Evolutionary conservation across 2,329 filamentous ascomycete genomes (phyloP), one percentile per base, ranked within the genome.

Genomic region (Zasmidium citrigriseum): DNA sequence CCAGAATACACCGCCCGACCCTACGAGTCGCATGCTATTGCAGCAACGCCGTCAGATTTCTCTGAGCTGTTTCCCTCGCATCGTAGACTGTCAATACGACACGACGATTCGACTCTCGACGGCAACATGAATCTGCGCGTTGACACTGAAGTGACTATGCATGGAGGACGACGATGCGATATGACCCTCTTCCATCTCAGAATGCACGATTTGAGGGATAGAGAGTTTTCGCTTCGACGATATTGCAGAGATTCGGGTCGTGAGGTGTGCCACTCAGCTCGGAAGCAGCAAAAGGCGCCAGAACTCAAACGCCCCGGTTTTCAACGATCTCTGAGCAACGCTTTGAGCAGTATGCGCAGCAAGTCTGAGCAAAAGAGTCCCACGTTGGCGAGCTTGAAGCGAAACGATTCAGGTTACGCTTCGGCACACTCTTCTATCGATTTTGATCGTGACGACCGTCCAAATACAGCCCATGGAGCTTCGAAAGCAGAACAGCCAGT

Each of bases 111-210:
- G 50, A 95, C 92, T 0, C 77, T 88, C 3, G 93, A 99, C 72
- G 93, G 93, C 34, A 96, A 97, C 80, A 96, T 97, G 91, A 98
- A 98, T 72, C 82, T 99, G 57, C 88, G 93, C 27, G 83, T 98
- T 58, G 93, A 96, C 72, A 93, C 91, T 4, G 80, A 89, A 62
- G 84, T 90, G 47, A 76, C 78, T 23, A 77, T 79, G 23, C 82
- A 83, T 23, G 83, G 83, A 44, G 80, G 82, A 45, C 84, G 86
- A 62, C 59, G 55, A 56, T 62, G 60, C 41, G 86, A 86, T 66
- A 84, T 89, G 68, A 90, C 87, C 4, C 86, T 99, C 49, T 98
- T 97, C 76, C 93, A 99, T 75, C 81, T 98, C 60, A 89, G 92
- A 68, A 96, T 99, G 91, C 88, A 96, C 73, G 91, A 98, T 74